Conservation (phyloP, 2,329 filamentous ascomycete species). For the Cladobotryum mycophilum region DNA sequence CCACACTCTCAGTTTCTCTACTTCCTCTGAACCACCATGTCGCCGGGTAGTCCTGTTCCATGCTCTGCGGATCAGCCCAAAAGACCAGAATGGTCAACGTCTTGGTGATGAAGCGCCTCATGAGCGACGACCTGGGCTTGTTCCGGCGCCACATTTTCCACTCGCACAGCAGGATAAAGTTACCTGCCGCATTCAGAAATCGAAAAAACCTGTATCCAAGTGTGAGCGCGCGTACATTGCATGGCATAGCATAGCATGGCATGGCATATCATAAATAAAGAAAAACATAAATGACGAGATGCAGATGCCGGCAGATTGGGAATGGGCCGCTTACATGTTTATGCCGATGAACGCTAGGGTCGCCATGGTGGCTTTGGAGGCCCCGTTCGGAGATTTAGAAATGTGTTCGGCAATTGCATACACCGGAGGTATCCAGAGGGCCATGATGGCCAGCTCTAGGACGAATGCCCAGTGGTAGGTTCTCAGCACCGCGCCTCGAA, state of each 20-base stretch:
- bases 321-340: slow-evolving; percentile 30
- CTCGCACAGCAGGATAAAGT: slow-evolving; percentile 30
- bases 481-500: slow-evolving; percentile 28
- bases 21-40: slow-evolving; percentile 20
- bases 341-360: slow-evolving; percentile 28
- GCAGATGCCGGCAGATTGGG: not conserved
- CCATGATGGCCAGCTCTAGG: slow-evolving; percentile 25
- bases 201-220: slow-evolving; percentile 28
- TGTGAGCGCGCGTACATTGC: not conserved
- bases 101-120: slow-evolving; percentile 21
- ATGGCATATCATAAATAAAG: too few relatives aligned
- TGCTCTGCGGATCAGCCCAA: slow-evolving; percentile 36
- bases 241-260: not conserved
- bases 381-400: not conserved
- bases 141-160: slow-evolving; percentile 33
- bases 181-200: slow-evolving; percentile 33
- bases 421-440: slow-evolving; percentile 21
- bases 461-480: slow-evolving; percentile 35
- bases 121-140: slow-evolving; percentile 22
- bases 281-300: not conserved
- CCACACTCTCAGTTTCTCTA: too few relatives aligned
- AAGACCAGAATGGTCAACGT: slow-evolving; percentile 29
- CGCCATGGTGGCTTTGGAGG: slow-evolving; percentile 20
- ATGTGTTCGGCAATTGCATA: slow-evolving; percentile 20
- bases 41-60: slow-evolving; percentile 33